Conservation (phyloP, 257 asterid species). For the Solanum microdontum region DNA sequence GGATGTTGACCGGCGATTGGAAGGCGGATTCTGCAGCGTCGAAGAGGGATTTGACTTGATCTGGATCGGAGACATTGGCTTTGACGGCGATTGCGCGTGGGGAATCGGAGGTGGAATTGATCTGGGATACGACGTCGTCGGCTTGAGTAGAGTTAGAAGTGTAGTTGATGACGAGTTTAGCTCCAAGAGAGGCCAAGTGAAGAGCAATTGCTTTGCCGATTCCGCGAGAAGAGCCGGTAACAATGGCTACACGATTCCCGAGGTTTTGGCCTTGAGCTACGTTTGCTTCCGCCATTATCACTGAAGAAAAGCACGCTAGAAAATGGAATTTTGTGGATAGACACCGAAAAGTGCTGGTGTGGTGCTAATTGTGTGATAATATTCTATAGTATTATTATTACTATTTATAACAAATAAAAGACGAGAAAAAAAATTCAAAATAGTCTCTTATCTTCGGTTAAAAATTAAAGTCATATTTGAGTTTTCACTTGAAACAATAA, state of each 20-base stretch:
- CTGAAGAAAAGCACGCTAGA: not conserved
- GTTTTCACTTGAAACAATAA: rapidly evolving
- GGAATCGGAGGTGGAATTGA: slow-evolving; percentile 2
- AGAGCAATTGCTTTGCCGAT: slow-evolving; percentile 35
- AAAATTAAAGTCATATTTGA: no score
- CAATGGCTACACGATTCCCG: slow-evolving; percentile 18
- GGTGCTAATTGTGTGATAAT: not conserved
- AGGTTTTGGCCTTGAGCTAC: not conserved
- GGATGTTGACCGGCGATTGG: slow-evolving; percentile 31
- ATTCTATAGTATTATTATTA: not conserved
- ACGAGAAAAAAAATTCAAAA: no score
- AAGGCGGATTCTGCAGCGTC: slow-evolving; percentile 48
- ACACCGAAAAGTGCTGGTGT: not conserved
- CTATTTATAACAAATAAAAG: no score
- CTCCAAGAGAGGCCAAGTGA: slow-evolving; percentile 52
- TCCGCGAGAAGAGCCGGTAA: slow-evolving; percentile 32
- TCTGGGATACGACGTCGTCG: slow-evolving; percentile 15
- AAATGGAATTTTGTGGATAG: not conserved
- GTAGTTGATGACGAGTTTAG: slow-evolving; percentile 46
- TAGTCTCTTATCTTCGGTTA: no score
- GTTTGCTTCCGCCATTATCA: slow-evolving; percentile 6
- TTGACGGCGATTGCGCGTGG: slow-evolving; percentile 33
- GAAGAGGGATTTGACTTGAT: slow-evolving; percentile 46
- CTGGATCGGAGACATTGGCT: slow-evolving; percentile 48
- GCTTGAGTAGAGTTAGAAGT: slow-evolving; percentile 29